phyloP scores from a whole-genome alignment of 1,284 basidiomycete species.

The Irpex lacteus region DNA sequence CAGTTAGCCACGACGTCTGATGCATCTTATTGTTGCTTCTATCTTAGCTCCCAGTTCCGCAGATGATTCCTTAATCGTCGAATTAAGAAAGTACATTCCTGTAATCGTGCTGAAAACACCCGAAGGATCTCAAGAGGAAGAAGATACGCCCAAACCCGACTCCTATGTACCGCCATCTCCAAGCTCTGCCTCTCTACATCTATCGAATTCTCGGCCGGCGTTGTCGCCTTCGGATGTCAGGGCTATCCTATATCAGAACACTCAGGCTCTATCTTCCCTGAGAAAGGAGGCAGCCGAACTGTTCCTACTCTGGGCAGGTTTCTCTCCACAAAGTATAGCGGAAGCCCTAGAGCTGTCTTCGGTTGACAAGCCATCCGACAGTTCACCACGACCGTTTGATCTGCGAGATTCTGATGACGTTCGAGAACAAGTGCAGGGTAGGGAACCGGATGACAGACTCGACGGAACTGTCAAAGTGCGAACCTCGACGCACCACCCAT shows the following conservation, averaged over 20 bases:
- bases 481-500: not conserved
- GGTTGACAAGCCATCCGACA: too few species aligned
- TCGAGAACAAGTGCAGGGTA: not conserved
- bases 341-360: not conserved
- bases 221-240: slow-evolving; percentile 47
- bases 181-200: not conserved
- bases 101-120: slow-evolving; percentile 44
- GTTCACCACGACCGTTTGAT: not conserved
- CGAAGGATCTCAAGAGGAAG: not conserved
- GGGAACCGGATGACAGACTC: not conserved
- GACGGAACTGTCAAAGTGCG: not conserved
- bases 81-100: slow-evolving; percentile 54
- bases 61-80: slow-evolving; percentile 48
- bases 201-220: slow-evolving; percentile 53
- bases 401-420: not conserved
- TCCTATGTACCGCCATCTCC: slow-evolving; percentile 21
- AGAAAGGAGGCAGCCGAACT: slow-evolving; percentile 64
- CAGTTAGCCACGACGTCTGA: not conserved
- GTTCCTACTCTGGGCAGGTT: slow-evolving; percentile 56
- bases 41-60: slow-evolving; percentile 28
- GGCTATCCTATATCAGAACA: slow-evolving; percentile 55
- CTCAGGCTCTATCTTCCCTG: slow-evolving; percentile 52
- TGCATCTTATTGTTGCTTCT: not conserved
- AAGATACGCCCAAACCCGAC: slow-evolving; percentile 23
- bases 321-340: not conserved